A percentile compares a stretch with the other conserved stretches of the same genome.
These are phyloP conservation scores for Fusarium oxysporum DNA, from an alignment of 2,329 filamentous ascomycete genomes.

Conservation along the genomic window DNA sequence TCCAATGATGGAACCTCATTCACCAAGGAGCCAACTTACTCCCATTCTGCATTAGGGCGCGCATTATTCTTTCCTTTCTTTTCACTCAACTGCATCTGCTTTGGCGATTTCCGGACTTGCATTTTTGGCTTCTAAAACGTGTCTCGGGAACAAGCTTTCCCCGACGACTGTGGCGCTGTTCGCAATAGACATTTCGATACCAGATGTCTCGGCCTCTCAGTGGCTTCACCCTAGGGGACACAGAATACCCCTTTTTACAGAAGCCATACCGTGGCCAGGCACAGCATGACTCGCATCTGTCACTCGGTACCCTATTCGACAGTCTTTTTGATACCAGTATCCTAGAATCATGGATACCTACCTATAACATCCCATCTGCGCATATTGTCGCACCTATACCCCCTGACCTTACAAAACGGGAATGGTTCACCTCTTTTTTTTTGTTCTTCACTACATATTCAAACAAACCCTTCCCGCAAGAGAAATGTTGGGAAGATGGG, in stretches of 20 bases:
- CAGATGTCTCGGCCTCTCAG: slow-evolving; percentile 39
- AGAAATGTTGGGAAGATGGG: slow-evolving; percentile 32
- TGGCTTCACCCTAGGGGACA: slow-evolving; percentile 11
- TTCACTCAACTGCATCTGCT: slow-evolving; percentile 36
- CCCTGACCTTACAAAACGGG: slow-evolving; percentile 29
- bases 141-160: slow-evolving; percentile 34
- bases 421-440: slow-evolving; percentile 35
- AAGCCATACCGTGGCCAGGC: slow-evolving; percentile 14
- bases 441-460: slow-evolving; percentile 43
- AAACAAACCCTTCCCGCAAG: slow-evolving; percentile 26
- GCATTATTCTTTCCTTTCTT: slow-evolving; percentile 32
- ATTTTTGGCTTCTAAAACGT: slow-evolving; percentile 40
- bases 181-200: slow-evolving; percentile 36
- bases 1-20: slow-evolving; percentile 33
- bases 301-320: slow-evolving; percentile 35
- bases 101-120: slow-evolving; percentile 33
- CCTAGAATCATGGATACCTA: slow-evolving; percentile 37
- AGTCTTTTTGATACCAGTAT: slow-evolving; percentile 45
- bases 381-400: slow-evolving; percentile 47
- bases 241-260: slow-evolving; percentile 10
- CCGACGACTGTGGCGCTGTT: slow-evolving; percentile 35
- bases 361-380: slow-evolving; percentile 31
- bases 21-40: slow-evolving; percentile 31
- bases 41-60: slow-evolving; percentile 40
- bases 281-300: slow-evolving; percentile 28